Evolutionary conservation across 2,329 filamentous ascomycete species (phyloP), one percentile per base, ranked within the genome.

Genomic region (Hypomyces perniciosus): DNA sequence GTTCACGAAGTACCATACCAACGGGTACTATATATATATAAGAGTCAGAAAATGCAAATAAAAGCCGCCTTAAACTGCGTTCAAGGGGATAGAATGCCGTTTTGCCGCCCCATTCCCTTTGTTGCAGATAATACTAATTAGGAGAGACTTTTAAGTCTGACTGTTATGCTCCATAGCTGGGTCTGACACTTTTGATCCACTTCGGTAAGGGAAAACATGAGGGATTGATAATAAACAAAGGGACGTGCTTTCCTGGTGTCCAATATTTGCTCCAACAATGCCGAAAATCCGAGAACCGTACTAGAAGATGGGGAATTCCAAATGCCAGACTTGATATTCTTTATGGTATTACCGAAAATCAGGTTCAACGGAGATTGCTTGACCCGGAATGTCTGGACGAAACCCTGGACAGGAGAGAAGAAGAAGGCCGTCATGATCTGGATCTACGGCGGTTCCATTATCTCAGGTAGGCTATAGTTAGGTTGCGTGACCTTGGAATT

Each of bases 381-480:
- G 20, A 20, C 20, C 20, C 20, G 20, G 20, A 71, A 71, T 52
- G 57, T 71, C n/a, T 71, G 68, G 68, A 65, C 67, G 7, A 65
- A 64, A 38, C 62, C 65, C 5, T 60, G 65, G 43, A 53, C 52
- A 4, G 61, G 65, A 6, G 61, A 63, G 2, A 33, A 43, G 31
- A 61, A 63, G 52, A 69, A 68, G 48, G 62, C 68, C 2, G 68
- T 70, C 6, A 42, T 71, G 47, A 54, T 71, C n/a, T 71, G 64
- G 62, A 63, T 71, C 9, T 61, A 68, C 44, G 69, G 69, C n/a
- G 68, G 41, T 10, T 41, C 38, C 8, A 9, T 41, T 41, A 13
- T 41, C 10, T n/a, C 38, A n/a, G 38, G 38, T 41, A 41, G 20
- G 20, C 20, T 20, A 20, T 20, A 20, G 20, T 20, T 20, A 20